phyloP scores from a whole-genome alignment of 2,329 filamentous ascomycete species.

The Dactylonectria macrodidyma region DNA sequence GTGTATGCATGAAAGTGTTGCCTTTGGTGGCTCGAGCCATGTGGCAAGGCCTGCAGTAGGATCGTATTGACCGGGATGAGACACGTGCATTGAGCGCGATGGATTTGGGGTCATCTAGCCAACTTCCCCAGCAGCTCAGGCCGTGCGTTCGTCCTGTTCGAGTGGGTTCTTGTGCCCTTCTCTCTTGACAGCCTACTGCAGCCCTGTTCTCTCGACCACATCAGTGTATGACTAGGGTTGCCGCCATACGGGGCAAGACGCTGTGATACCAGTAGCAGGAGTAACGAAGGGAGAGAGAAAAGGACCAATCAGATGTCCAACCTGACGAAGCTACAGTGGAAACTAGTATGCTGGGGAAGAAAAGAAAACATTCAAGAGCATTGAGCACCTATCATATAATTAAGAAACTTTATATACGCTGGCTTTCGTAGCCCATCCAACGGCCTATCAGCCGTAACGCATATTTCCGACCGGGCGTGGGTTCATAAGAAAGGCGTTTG shows the following conservation, averaged over 20 bases:
- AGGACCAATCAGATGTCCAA: constrained; percentile 9
- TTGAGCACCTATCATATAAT: background rate
- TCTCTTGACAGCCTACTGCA: constrained; percentile 7
- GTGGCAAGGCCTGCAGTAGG: constrained; percentile 21
- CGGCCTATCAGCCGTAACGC: constrained; percentile 21
- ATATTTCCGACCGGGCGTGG: constrained; percentile 15
- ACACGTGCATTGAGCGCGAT: constrained; percentile 11
- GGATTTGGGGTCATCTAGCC: background rate
- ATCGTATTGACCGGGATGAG: constrained; percentile 8
- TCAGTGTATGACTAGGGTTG: background rate
- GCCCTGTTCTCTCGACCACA: background rate
- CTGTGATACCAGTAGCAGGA: background rate
- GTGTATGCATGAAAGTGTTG: background rate
- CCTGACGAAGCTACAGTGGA: background rate
- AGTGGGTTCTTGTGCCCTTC: background rate
- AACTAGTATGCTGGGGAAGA: background rate
- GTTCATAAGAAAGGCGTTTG: no score
- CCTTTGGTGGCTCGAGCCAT: background rate
- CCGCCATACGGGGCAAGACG: constrained; percentile 5
- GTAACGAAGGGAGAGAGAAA: background rate
- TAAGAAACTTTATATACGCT: constrained; percentile 28
- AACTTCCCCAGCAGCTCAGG: background rate
- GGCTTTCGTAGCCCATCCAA: constrained; percentile 26
- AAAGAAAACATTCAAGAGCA: constrained; percentile 1
- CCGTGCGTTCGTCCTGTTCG: background rate